Evolutionary conservation across 495 filamentous ascomycete genomes (phyloP).

Genomic region (Mytilinidion resinicola): DNA sequence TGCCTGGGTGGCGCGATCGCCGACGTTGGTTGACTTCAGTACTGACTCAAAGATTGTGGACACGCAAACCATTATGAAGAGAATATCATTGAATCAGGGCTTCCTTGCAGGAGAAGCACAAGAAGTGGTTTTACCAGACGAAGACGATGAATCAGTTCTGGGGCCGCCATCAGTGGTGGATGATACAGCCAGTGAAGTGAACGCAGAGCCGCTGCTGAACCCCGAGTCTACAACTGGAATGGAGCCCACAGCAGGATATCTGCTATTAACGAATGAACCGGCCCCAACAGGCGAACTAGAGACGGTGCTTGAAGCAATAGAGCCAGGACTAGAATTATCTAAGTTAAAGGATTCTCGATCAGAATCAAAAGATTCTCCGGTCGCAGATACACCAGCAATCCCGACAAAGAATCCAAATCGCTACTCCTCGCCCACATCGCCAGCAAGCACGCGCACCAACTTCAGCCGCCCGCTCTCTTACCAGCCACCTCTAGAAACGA

Average conservation of each 20-base stretch:
- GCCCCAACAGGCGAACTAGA: no score
- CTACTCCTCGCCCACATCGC: background rate
- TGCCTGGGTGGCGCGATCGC: background rate
- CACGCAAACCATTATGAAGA: conserved; percentile 1
- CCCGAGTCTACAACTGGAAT: background rate
- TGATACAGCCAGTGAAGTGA: background rate
- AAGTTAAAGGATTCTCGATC: no score
- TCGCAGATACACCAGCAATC: no score
- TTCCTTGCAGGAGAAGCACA: conserved; percentile 25
- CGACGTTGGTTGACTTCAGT: background rate
- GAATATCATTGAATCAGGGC: background rate
- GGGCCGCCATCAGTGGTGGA: background rate
- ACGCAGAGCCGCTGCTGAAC: background rate
- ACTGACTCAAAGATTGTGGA: background rate
- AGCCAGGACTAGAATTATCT: no score
- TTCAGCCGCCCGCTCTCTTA: conserved; percentile 16
- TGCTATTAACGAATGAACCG: no score
- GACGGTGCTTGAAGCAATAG: no score
- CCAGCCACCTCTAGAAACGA: conserved; percentile 1
- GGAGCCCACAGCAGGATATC: no score
- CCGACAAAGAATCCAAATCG: no score
- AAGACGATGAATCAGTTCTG: background rate
- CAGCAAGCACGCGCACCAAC: background rate
- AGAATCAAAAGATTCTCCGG: no score
- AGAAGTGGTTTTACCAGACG: conserved; percentile 11